Conservation (phyloP, 1,139 yeast genomes). For the Hanseniaspora uvarum region DNA sequence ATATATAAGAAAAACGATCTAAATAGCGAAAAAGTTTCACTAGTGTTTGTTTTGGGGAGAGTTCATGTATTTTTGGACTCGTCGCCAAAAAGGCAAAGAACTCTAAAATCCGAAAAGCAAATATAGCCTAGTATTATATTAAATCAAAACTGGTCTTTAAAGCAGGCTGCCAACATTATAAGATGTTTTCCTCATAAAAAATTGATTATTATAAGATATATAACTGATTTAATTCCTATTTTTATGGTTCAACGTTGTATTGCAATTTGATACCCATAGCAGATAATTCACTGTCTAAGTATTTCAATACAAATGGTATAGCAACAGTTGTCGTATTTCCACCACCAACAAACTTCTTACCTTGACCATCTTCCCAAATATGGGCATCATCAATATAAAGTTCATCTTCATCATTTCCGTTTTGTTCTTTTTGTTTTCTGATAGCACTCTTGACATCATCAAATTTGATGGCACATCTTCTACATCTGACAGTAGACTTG, state of each 20-base stretch:
- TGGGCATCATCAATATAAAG: slow-evolving; percentile 59
- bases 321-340: slow-evolving; percentile 86
- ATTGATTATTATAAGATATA: background rate
- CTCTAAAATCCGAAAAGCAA: no score
- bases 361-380: slow-evolving; percentile 96
- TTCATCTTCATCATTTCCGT: slow-evolving; percentile 25
- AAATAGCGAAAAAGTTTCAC: no score
- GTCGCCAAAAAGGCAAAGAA: no score
- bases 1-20: no score
- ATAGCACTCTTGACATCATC: slow-evolving; percentile 36
- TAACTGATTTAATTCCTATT: slow-evolving; percentile 21
- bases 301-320: slow-evolving; percentile 90
- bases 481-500: slow-evolving; percentile 68
- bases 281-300: slow-evolving; percentile 85
- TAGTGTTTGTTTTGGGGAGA: no score
- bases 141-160: background rate
- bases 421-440: slow-evolving; percentile 32
- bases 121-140: no score
- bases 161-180: no score
- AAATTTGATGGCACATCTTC: slow-evolving; percentile 74
- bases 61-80: no score
- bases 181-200: background rate
- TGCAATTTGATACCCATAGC: slow-evolving; percentile 97
- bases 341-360: slow-evolving; percentile 85
- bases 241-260: slow-evolving; percentile 66